These are phyloP conservation scores for Leccinellum albellum DNA, from an alignment of 768 basidiomycete genomes.

Conservation along the genomic window DNA sequence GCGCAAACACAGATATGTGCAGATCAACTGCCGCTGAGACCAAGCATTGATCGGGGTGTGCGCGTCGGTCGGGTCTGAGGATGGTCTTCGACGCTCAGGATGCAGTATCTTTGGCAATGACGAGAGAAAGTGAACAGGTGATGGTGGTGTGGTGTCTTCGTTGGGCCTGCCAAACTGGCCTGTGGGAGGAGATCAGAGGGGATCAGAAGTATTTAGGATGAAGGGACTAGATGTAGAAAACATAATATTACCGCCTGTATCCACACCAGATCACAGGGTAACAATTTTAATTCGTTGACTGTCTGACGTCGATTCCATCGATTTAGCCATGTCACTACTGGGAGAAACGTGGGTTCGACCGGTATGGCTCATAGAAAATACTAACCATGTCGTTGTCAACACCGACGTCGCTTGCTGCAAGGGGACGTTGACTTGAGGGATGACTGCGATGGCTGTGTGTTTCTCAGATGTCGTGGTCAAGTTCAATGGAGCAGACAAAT, in stretches of 20 bases:
- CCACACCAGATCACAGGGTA: background rate
- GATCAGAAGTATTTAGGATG: too few relatives aligned
- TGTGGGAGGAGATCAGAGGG: slow-evolving; percentile 20
- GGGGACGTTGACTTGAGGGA: background rate
- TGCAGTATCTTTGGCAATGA: slow-evolving; percentile 55
- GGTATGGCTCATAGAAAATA: background rate
- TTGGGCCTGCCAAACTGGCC: slow-evolving; percentile 47
- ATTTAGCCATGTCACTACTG: background rate
- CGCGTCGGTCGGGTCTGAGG: slow-evolving; percentile 29
- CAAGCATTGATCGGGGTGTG: slow-evolving; percentile 33
- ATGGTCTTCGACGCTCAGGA: slow-evolving; percentile 40
- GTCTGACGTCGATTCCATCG: background rate
- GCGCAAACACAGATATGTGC: slow-evolving; percentile 64
- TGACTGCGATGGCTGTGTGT: background rate
- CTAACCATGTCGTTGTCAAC: background rate
- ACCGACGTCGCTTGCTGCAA: background rate
- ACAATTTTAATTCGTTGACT: background rate
- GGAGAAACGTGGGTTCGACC: background rate
- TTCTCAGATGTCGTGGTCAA: background rate
- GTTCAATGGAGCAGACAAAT: background rate
- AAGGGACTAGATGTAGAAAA: background rate
- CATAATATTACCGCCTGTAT: background rate
- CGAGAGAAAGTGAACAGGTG: slow-evolving; percentile 63
- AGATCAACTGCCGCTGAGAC: slow-evolving; percentile 63
- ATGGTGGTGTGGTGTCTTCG: slow-evolving; percentile 53